Base-by-base conservation (phyloP, 495 filamentous ascomycete genomes). In the Lasiosphaeria miniovina region DNA sequence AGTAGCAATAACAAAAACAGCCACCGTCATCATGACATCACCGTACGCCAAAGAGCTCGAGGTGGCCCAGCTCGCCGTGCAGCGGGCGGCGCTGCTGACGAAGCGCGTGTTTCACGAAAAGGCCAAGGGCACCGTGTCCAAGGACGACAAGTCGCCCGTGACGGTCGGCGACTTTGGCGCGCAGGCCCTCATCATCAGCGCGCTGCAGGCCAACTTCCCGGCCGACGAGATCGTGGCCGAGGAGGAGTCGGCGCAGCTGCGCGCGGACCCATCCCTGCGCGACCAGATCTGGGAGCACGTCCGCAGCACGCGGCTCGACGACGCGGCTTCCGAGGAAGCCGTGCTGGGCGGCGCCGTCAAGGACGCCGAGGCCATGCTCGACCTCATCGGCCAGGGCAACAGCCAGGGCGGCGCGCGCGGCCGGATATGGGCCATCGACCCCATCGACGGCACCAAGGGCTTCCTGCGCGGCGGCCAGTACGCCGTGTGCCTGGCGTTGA, bases 381-480 rank as follows among this genome's bases (percentile, higher is more conserved):
- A 89, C 60, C 77, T 90, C 53, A 91, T 99, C 68, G 94, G 96
- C 75, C 75, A 78, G 52, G 94, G 94, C 45, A 88, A 87, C 60
- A 91, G 88, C 67, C 73, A 82, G 46, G 94, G 95, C 60, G 94
- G 94, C 17, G 63, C 79, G 50, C 83, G 82, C 64, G 94, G 94
- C 33, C 82, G 94, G 60, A 91, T 97, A 74, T 99, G 94, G 94
- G 90, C 94, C 17, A 80, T 99, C 51, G 94, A 99, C 75, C 94
- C 94, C 41, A 96, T 99, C 59, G 94, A 99, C 73, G 94, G 94
- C 49, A 99, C 94, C 57, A 94, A 95, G 74, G 94, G 94, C 33
- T 99, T 99, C 76, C 79, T 99, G 54, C 82, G 94, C 52, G 95
- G 95, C n/a, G 94, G 91, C 15, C 94, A 99, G 75, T 99, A 99